Evolutionary conservation across 192 early-diverging fungal genomes (phyloP), one percentile per base, ranked within the genome.

Genomic region (Coemansia nantahalensis): DNA sequence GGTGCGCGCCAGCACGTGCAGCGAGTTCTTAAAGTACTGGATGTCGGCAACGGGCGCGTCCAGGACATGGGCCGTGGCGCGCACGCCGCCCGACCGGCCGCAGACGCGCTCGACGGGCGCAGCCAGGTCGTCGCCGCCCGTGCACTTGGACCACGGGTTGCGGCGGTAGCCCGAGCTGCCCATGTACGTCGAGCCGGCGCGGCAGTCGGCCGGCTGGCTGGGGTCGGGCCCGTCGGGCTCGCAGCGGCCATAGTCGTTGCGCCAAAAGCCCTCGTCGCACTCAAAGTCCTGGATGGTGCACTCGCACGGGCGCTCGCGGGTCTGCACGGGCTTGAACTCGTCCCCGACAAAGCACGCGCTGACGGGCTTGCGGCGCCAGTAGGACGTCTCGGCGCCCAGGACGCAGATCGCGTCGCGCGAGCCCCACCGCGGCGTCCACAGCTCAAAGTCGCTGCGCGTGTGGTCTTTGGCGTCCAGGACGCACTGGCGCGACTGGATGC

Each of bases 241-340:
- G 47, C 92, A 94, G 36, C 81, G 53, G 34, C 85, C 84, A 14
- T 83, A 62, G 24, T 68, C 79, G 45, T 90, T 76, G 24, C 77
- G 81, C 80, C 85, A 94, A 60, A 90, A 97, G 10, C 83, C 80
- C 78, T 83, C 79, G 35, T 87, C 91, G 59, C 95, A 98, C 82
- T 94, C 92, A 59, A 74, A 98, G 71, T 98, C 95, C 17, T 62
- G 67, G 4, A 81, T 55, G 3, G 81, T 77, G 64, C 95, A 98
- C 56, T 76, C 61, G 70, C 95, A 98, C 22, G 62, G 54, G 22
- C 83, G 56, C 16, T 56, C 45, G 15, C 68, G 64, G 8, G 66
- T 79, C 10, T 77, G 62, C 7, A 82, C 78, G 18, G 74, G 56
- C 12, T 77, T 58, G 56, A 90, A 85, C 38, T 84, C 72, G 28